Percentiles rank a stretch among this genome's conserved stretches.
Conservation (phyloP, 257 asterid genomes). For the Petunia axillaris region DNA sequence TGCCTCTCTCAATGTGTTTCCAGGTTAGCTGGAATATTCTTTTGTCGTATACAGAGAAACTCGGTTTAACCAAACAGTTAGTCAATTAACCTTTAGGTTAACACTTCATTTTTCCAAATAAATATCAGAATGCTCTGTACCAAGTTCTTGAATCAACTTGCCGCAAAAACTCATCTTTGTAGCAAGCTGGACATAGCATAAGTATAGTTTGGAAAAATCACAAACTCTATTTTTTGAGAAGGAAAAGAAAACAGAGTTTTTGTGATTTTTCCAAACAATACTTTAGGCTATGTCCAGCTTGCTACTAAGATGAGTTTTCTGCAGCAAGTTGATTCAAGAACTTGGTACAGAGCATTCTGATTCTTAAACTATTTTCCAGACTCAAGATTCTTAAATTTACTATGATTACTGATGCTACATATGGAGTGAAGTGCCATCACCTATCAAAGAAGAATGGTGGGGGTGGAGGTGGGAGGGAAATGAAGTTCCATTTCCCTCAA, state of each 20-base stretch:
- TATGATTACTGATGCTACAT: slow-evolving; percentile 14
- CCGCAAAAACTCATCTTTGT: neutral
- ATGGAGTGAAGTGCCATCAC: neutral
- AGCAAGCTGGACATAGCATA: slow-evolving; percentile 10
- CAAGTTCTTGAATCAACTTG: slow-evolving; percentile 11
- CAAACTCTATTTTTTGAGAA: neutral
- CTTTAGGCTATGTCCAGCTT: slow-evolving; percentile 16
- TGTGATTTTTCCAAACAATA: neutral
- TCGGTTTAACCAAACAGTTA: slow-evolving; percentile 1
- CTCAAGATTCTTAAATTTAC: slow-evolving; percentile 8
- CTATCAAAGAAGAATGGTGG: no score
- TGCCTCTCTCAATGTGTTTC: neutral
- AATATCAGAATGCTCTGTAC: neutral
- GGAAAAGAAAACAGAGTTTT: neutral
- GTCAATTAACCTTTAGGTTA: neutral
- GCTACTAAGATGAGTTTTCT: neutral
- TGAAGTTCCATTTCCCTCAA: slow-evolving; percentile 7
- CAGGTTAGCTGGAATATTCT: neutral
- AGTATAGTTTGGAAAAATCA: neutral
- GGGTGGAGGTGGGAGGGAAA: neutral
- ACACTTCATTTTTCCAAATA: slow-evolving; percentile 10
- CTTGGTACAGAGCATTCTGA: neutral
- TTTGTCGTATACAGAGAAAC: neutral
- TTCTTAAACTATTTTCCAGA: neutral
- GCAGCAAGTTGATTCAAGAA: neutral